Conservation (phyloP, 805 yeast genomes). For the Hagleromyces aurorensis region DNA sequence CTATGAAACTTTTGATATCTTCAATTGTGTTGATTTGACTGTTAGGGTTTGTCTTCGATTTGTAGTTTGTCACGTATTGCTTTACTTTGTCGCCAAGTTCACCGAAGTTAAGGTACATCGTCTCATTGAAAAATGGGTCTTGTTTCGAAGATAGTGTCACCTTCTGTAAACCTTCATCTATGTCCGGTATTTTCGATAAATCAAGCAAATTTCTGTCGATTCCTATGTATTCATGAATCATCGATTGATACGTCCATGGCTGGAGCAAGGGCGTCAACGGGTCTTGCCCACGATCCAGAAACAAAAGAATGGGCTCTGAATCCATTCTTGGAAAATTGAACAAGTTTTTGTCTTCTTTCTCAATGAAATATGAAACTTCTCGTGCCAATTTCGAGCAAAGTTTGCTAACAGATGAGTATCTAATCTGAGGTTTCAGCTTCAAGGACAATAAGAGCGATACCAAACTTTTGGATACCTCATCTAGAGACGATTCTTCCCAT, state of each 20-base stretch:
- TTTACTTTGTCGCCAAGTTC: slow-evolving; percentile 86
- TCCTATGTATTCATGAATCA: slow-evolving; percentile 90
- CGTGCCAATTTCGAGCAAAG: slow-evolving; percentile 61
- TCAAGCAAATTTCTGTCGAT: slow-evolving; percentile 75
- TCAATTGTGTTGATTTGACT: slow-evolving; percentile 63
- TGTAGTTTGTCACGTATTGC: slow-evolving; percentile 75
- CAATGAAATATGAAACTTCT: slow-evolving; percentile 51
- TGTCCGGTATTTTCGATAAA: slow-evolving; percentile 46
- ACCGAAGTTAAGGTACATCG: slow-evolving; percentile 89
- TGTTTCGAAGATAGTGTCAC: slow-evolving; percentile 59
- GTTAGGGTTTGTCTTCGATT: slow-evolving; percentile 66
- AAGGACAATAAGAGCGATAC: slow-evolving; percentile 44
- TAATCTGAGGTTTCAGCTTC: slow-evolving; percentile 68
- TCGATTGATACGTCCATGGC: slow-evolving; percentile 98
- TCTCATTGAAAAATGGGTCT: slow-evolving; percentile 69
- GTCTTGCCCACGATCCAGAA: slow-evolving; percentile 80
- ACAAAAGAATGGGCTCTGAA: slow-evolving; percentile 61
- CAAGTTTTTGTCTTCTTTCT: slow-evolving; percentile 45
- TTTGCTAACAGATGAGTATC: slow-evolving; percentile 64
- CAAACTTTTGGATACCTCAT: slow-evolving; percentile 19
- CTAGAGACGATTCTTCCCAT: slow-evolving; percentile 24
- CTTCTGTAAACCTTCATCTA: slow-evolving; percentile 51
- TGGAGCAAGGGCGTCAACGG: slow-evolving; percentile 87
- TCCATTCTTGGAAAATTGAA: slow-evolving; percentile 63
- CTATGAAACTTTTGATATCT: slow-evolving; percentile 86